phyloP scores from a whole-genome alignment of 2,329 filamentous ascomycete species.

The Claviceps arundinis region DNA sequence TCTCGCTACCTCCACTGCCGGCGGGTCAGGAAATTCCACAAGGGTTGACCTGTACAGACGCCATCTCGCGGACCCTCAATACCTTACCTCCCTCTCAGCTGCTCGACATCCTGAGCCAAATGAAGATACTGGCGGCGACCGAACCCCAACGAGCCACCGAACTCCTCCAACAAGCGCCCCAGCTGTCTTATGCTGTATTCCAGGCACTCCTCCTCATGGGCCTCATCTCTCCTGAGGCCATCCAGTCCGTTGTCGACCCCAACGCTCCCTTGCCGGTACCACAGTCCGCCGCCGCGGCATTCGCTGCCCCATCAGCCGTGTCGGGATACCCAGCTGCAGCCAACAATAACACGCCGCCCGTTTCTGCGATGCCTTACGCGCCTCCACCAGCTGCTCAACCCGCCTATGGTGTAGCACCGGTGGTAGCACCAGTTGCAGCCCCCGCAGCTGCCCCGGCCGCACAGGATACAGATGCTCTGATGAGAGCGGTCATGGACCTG shows the following conservation, averaged over 20 bases:
- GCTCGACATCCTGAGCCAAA: slow-evolving; percentile 83
- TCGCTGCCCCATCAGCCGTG: slow-evolving; percentile 19
- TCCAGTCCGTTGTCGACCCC: slow-evolving; percentile 66
- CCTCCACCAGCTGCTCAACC: slow-evolving; percentile 25
- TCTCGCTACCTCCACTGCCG: slow-evolving; percentile 65
- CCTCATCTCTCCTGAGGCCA: slow-evolving; percentile 72
- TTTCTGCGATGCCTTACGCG: slow-evolving; percentile 30
- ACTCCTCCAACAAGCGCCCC: slow-evolving; percentile 75
- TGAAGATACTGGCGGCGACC: slow-evolving; percentile 76
- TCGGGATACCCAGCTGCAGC: slow-evolving; percentile 24
- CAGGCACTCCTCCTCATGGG: slow-evolving; percentile 88
- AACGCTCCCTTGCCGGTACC: slow-evolving; percentile 26
- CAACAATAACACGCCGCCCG: slow-evolving; percentile 35
- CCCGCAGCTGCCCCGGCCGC: slow-evolving; percentile 11
- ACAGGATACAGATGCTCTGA: slow-evolving; percentile 56
- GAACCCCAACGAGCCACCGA: slow-evolving; percentile 78
- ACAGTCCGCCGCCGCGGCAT: slow-evolving; percentile 17
- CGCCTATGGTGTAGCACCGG: slow-evolving; percentile 20
- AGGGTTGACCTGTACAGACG: slow-evolving; percentile 73
- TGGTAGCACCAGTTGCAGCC: slow-evolving; percentile 16
- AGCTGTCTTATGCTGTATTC: slow-evolving; percentile 89
- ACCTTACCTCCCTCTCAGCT: slow-evolving; percentile 79
- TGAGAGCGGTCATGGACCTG: slow-evolving; percentile 71
- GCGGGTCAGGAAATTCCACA: slow-evolving; percentile 72
- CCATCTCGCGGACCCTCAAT: slow-evolving; percentile 81